Base-by-base conservation (phyloP, 306 rosid genomes). In the Adenanthera pavonina region DNA sequence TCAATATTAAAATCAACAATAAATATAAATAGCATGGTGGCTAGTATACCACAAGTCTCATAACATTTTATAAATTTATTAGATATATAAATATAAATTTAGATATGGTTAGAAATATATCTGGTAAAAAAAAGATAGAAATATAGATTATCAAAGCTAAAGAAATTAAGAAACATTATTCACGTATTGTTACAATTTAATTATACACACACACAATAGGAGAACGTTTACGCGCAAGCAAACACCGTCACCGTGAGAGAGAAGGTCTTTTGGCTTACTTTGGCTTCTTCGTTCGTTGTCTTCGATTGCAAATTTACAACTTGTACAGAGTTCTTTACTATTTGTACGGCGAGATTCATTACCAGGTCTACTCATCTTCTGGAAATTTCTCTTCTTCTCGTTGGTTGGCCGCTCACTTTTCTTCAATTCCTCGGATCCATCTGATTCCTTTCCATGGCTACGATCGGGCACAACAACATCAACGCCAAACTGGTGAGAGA, bases 401-500 rank as follows among this genome's bases (percentile, higher is more conserved):
- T 52, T 17, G 20, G 5, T 70, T 70, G 30, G 34, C 5, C 49
- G 69, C 57, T 54, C 11, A 15, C 7, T 41, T 41, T 30, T 33
- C 68, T 54, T 43, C 40, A 2, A 5, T 41, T 61, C 59, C 47
- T 82, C 70, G 48, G 73, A 48, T 85, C 88, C 49, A 10, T 74
- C 76, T 62, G 69, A 72, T 86, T 79, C 25, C 43, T 11, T 36
- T 78, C 72, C 85, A 87, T 87, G 90, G 88, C 90, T 66, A 81
- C 90, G 73, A 75, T 78, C 84, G 88, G 80, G 19, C 88, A 81
- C 84, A 87, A 80, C 74, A 87, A 75, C 71, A 85, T 81, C 75
- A 87, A 87, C 73, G 90, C 90, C 38, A 87, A 87, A 80, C 77
- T 87, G 88, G 90, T 87, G 13, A 54, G 89, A 70, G 13, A 64